phyloP scores from a whole-genome alignment of 441 rosid species.

The Mallotus japonicus region DNA sequence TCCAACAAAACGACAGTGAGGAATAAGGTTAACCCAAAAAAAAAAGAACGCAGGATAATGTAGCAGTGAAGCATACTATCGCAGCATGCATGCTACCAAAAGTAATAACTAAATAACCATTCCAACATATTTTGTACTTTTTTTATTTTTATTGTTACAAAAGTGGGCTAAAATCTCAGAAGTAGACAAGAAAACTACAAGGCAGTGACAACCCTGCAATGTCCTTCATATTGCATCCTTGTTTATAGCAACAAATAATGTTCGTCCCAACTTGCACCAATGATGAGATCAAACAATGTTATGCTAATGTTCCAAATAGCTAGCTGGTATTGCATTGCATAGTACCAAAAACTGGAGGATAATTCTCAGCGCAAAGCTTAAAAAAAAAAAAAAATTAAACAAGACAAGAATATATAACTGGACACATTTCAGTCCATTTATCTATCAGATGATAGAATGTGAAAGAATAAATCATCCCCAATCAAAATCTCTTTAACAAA shows the following conservation, averaged over 20 bases:
- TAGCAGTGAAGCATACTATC: not conserved
- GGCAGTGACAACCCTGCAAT: not conserved
- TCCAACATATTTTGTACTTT: not conserved
- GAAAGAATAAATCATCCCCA: not conserved
- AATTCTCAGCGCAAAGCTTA: not conserved
- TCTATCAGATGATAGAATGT: not conserved
- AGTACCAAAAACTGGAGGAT: not conserved
- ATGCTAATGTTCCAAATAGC: not conserved
- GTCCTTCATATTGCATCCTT: not conserved
- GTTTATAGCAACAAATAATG: not conserved
- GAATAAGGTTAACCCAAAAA: not conserved
- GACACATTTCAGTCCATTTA: not conserved
- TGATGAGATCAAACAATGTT: not conserved
- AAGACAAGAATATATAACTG: not conserved
- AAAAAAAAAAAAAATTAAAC: not conserved
- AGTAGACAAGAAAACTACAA: not conserved
- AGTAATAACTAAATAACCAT: not conserved
- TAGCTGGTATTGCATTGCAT: not conserved
- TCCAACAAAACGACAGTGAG: not conserved
- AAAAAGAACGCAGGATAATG: not conserved
- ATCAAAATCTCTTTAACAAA: constrained; percentile 7
- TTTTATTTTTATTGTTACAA: not conserved
- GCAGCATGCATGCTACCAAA: not conserved
- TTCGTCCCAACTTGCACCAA: not conserved
- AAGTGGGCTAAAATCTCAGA: not conserved